phyloP scores from a whole-genome alignment of 2,329 filamentous ascomycete genomes.

The Colletotrichum chlorophyti region DNA sequence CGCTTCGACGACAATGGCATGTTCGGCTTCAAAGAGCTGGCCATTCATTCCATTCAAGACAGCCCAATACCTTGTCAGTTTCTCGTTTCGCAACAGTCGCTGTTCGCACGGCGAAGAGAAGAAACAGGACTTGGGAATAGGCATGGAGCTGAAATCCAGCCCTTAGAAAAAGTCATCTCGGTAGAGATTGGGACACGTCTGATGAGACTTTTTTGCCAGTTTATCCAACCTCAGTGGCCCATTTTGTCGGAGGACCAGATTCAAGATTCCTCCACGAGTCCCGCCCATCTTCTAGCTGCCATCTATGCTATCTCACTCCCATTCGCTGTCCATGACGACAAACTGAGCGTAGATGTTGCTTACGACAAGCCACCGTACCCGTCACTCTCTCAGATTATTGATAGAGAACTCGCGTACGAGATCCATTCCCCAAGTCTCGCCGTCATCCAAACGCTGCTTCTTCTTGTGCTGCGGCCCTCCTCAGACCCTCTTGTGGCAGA shows the following conservation, averaged over 20 bases:
- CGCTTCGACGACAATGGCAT: conserved; percentile 19
- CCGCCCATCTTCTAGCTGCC: conserved; percentile 23
- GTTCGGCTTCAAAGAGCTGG: conserved; percentile 32
- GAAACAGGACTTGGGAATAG: conserved; percentile 15
- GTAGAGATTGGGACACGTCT: background rate
- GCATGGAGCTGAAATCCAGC: background rate
- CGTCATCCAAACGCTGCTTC: conserved; percentile 1
- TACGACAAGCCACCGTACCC: conserved; percentile 31
- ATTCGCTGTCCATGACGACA: conserved; percentile 31
- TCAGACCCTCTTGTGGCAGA: conserved; percentile 31
- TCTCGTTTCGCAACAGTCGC: conserved; percentile 20
- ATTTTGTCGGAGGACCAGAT: background rate
- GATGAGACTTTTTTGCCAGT: background rate
- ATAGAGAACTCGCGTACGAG: conserved; percentile 22
- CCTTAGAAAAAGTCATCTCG: background rate
- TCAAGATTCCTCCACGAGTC: background rate
- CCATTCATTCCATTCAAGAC: conserved; percentile 29
- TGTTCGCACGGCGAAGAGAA: conserved; percentile 27
- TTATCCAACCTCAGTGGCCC: conserved; percentile 2
- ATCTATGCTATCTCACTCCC: conserved; percentile 30
- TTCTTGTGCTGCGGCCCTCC: conserved; percentile 20
- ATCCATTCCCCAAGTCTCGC: conserved; percentile 28
- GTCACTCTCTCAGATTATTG: conserved; percentile 25
- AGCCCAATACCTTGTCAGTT: conserved; percentile 27
- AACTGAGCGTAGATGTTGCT: conserved; percentile 31